phyloP scores from a whole-genome alignment of 1,284 basidiomycete genomes.

The Fistulinella cinereoalba region DNA sequence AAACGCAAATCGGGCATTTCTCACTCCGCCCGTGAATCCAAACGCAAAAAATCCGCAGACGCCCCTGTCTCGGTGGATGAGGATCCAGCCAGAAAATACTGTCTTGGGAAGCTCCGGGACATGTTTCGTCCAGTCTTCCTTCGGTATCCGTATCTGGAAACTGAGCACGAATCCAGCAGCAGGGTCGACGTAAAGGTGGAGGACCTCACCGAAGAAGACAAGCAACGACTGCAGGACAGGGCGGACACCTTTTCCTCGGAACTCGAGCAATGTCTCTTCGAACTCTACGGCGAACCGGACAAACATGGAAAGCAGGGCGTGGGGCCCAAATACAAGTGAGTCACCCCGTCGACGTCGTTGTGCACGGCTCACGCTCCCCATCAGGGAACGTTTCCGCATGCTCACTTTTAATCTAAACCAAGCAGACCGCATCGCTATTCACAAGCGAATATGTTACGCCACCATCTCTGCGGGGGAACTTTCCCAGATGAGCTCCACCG shows the following conservation, averaged over 20 bases:
- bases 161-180: constrained; percentile 21
- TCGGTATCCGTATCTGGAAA: constrained; percentile 52
- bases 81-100: constrained; percentile 75
- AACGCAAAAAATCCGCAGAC: constrained; percentile 46
- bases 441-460: constrained; percentile 68
- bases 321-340: constrained; percentile 77
- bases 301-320: constrained; percentile 66
- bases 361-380: constrained; percentile 8
- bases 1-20: constrained; percentile 45
- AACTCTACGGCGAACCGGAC: constrained; percentile 72
- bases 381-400: constrained; percentile 80
- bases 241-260: constrained; percentile 61
- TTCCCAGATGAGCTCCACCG: constrained; percentile 80
- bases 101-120: constrained; percentile 67
- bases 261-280: constrained; percentile 69
- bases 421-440: constrained; percentile 67
- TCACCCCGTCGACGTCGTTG: constrained; percentile 12
- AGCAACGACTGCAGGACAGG: constrained; percentile 46
- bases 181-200: constrained; percentile 40
- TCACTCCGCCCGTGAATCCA: constrained; percentile 35
- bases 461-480: constrained; percentile 67
- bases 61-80: constrained; percentile 41
- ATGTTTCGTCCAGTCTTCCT: constrained; percentile 66
- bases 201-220: constrained; percentile 57
- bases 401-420: constrained; percentile 78